Evolutionary conservation across 1,139 yeast species (phyloP).

Genomic region (Candida albicans): DNA sequence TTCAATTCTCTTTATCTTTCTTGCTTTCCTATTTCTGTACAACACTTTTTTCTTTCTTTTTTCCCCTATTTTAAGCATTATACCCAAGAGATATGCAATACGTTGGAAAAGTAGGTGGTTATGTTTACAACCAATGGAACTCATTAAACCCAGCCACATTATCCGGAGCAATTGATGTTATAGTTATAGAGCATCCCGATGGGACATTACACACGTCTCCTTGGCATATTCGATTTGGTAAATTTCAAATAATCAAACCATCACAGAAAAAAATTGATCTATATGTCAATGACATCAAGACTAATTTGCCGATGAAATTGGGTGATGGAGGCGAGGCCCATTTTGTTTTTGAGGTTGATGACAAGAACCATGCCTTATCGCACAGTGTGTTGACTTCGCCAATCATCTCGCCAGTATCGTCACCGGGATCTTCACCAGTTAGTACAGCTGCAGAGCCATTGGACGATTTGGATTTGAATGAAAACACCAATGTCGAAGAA

Average conservation of each 20-base stretch:
- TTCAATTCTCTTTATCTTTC: not conserved
- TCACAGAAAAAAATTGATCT: slow-evolving; percentile 92
- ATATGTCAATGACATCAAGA: slow-evolving; percentile 76
- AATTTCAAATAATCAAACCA: slow-evolving; percentile 90
- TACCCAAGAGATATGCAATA: slow-evolving; percentile 65
- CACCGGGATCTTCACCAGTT: slow-evolving; percentile 55
- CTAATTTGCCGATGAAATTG: slow-evolving; percentile 89
- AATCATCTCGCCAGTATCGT: slow-evolving; percentile 75
- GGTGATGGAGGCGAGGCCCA: slow-evolving; percentile 99
- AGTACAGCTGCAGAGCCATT: slow-evolving; percentile 19
- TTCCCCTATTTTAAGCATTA: not conserved
- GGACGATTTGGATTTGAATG: slow-evolving; percentile 37
- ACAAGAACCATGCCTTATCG: slow-evolving; percentile 59
- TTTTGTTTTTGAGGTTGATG: slow-evolving; percentile 88
- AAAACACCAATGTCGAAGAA: slow-evolving; percentile 26
- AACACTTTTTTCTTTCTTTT: not conserved
- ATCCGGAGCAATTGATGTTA: slow-evolving; percentile 96
- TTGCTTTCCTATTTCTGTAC: not conserved
- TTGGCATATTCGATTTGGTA: slow-evolving; percentile 94
- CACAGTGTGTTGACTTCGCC: slow-evolving; percentile 86
- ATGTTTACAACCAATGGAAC: slow-evolving; percentile 96
- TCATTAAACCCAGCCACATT: slow-evolving; percentile 94
- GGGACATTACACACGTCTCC: slow-evolving; percentile 88
- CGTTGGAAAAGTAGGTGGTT: slow-evolving; percentile 93
- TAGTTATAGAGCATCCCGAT: slow-evolving; percentile 90